These are phyloP conservation scores for Aspergillus thermomutatus DNA, from an alignment of 2,329 filamentous ascomycete species.

Conservation along the genomic window DNA sequence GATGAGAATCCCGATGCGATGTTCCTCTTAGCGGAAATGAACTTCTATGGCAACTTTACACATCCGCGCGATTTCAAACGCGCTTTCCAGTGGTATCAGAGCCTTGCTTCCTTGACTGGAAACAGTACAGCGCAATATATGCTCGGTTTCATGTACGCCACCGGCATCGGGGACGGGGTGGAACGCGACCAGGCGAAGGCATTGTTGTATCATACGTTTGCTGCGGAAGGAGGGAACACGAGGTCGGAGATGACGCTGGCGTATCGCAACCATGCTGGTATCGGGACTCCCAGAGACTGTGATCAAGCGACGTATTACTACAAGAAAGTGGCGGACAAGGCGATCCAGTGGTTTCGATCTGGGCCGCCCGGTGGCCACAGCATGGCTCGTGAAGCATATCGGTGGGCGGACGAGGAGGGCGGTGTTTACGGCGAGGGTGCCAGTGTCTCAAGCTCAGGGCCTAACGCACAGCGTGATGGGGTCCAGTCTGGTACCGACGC, in stretches of 20 bases:
- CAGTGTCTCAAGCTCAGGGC: constrained; percentile 81
- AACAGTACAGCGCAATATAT: constrained; percentile 95
- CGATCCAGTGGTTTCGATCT: constrained; percentile 79
- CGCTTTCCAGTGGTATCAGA: constrained; percentile 77
- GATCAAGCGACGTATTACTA: constrained; percentile 84
- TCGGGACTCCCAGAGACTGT: constrained; percentile 81
- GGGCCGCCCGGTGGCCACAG: constrained; percentile 84
- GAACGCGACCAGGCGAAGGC: constrained; percentile 86
- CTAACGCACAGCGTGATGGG: constrained; percentile 71
- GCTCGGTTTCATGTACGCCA: constrained; percentile 93
- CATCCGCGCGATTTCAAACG: constrained; percentile 76
- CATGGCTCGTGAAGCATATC: constrained; percentile 73
- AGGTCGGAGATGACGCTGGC: constrained; percentile 91
- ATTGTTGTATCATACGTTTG: constrained; percentile 90
- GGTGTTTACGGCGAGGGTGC: constrained; percentile 95
- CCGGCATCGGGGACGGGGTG: constrained; percentile 78
- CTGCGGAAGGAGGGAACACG: constrained; percentile 76
- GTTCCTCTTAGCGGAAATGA: constrained; percentile 86
- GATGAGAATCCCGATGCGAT: constrained; percentile 70
- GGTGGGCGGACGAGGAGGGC: constrained; percentile 84
- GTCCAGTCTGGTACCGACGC: constrained; percentile 77
- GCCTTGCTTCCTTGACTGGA: constrained; percentile 71
- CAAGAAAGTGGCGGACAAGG: constrained; percentile 89
- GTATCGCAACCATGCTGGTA: constrained; percentile 78
- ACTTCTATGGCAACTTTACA: constrained; percentile 93